phyloP scores from a whole-genome alignment of 805 yeast species.

The Barnettozyma californica region DNA sequence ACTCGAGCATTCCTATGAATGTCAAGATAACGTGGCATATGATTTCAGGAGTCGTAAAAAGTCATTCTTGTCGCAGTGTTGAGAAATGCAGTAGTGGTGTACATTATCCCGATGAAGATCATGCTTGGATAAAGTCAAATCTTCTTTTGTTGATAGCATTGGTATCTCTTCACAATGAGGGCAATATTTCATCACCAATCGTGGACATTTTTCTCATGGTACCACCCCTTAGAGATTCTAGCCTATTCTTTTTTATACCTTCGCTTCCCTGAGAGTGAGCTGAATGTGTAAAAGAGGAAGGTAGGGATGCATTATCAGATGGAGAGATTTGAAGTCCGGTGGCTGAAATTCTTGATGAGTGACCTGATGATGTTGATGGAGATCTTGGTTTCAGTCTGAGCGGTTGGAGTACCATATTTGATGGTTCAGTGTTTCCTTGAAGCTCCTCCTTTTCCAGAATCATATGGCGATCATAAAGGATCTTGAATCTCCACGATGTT shows the following conservation, averaged over 20 bases:
- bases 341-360: not conserved
- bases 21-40: too few relatives aligned
- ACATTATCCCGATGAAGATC: too few relatives aligned
- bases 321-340: not conserved
- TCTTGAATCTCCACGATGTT: constrained; percentile 20
- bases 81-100: too few relatives aligned
- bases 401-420: not conserved
- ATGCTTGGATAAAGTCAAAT: too few relatives aligned
- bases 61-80: too few relatives aligned
- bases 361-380: not conserved
- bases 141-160: too few relatives aligned
- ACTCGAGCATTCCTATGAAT: too few relatives aligned
- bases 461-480: constrained; percentile 16
- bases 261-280: not conserved
- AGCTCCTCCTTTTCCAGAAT: not conserved
- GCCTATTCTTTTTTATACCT: not conserved
- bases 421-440: not conserved
- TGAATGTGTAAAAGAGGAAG: not conserved
- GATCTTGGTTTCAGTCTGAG: not conserved
- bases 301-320: not conserved
- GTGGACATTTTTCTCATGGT: not conserved
- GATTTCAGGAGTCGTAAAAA: too few relatives aligned
- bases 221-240: not conserved
- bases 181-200: not conserved
- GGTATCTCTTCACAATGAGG: not conserved